Evolutionary conservation across 2,329 filamentous ascomycete genomes (phyloP), one percentile per base, ranked within the genome.

Genomic region (Exophiala aquamarina): DNA sequence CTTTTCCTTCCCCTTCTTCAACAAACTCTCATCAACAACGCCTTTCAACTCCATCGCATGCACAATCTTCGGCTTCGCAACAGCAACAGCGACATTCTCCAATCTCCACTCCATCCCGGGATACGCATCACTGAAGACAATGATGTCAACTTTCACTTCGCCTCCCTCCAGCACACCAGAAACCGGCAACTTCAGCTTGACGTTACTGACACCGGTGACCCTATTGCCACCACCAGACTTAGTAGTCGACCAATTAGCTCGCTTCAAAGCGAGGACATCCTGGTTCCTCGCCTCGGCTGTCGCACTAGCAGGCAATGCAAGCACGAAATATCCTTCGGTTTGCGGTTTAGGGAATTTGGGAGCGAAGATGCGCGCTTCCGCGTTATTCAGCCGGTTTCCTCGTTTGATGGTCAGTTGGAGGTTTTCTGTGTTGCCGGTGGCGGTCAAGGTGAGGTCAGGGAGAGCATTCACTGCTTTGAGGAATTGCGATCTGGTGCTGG

Each of bases 321-420:
- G 64, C 11, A 93, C 81, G 66, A 98, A 97, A 79, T 85, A 97
- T 0, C 91, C 91, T 63, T 98, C 93, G 0, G 83, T 93, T 68
- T 98, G 93, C 13, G 90, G 83, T 69, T 98, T 98, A 1, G 92
- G 92, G 70, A 95, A 97, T 17, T 81, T 79, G 2, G 94, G 92
- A 0, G 93, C 89, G 60, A 85, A 95, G 63, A 96, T 86, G 51
- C 86, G 81, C 39, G 81, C 83, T 1, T 90, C 86, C 7, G 76
- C 71, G 62, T 86, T 79, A 2, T 44, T 28, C 3, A 59, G 23
- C 14, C 41, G 39, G 26, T 59, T 59, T 15, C 47, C 42, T 26
- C 57, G 47, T 34, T 48, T 55, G 29, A 58, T 18, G 1, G 43
- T 55, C 17, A 59, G 23, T 18, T 48, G 49, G 19, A 59, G 20